phyloP scores from a whole-genome alignment of 1,284 basidiomycete species.

The Naganishia cerealis region DNA sequence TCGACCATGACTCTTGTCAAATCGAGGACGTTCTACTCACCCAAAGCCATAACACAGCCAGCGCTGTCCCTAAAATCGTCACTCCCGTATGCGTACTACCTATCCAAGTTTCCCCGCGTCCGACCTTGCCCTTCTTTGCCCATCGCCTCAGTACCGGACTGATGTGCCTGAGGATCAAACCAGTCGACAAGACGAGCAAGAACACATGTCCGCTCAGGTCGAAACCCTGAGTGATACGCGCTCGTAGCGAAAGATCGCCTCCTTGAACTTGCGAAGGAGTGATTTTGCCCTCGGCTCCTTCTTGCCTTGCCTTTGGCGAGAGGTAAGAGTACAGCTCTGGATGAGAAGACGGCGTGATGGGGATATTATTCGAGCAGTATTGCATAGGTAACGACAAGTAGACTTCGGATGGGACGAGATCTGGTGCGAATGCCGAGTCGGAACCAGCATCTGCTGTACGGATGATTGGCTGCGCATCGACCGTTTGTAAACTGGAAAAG shows the following conservation, averaged over 20 bases:
- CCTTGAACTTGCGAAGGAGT: conserved; percentile 20
- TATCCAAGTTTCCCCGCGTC: not conserved
- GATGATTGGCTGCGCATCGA: conserved; percentile 31
- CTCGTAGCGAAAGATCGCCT: conserved; percentile 27
- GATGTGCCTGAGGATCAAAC: conserved; percentile 79
- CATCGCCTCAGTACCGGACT: conserved; percentile 45
- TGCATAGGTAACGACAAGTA: conserved; percentile 28
- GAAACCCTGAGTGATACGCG: conserved; percentile 71
- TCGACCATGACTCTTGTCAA: not conserved
- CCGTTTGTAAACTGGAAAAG: conserved; percentile 8
- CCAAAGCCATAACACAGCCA: conserved; percentile 28
- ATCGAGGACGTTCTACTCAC: not conserved
- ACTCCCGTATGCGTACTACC: conserved; percentile 11
- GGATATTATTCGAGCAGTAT: conserved; percentile 25
- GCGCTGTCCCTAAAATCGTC: conserved; percentile 8
- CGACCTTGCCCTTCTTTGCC: conserved; percentile 23
- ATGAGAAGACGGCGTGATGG: conserved; percentile 28
- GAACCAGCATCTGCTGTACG: conserved; percentile 15
- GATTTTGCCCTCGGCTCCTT: conserved; percentile 27
- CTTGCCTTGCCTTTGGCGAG: conserved; percentile 27
- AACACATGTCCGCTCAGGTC: conserved; percentile 95
- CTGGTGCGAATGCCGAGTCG: not conserved
- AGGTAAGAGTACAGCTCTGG: conserved; percentile 31
- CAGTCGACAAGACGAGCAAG: conserved; percentile 76
- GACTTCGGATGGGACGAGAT: conserved; percentile 13